Evolutionary conservation across 306 rosid genomes (phyloP).

Genomic region (Amphicarpaea edgeworthii): DNA sequence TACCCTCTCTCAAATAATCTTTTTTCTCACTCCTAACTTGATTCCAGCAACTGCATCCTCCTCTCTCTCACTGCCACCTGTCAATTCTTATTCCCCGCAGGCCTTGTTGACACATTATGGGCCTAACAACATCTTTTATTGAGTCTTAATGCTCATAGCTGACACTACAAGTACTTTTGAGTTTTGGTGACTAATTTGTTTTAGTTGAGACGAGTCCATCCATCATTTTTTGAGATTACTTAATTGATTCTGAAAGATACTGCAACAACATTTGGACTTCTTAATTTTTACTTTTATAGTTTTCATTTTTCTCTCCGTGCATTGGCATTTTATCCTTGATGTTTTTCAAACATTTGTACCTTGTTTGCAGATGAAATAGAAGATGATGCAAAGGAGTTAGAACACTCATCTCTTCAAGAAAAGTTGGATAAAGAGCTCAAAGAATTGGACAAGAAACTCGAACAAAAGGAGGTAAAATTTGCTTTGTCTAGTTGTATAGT

Average conservation of each 20-base stretch:
- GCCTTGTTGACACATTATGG: not conserved
- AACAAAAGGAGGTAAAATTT: conserved; percentile 86
- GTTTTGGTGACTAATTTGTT: conserved; percentile 16
- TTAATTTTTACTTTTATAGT: not conserved
- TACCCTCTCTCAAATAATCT: not conserved
- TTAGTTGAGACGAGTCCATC: conserved; percentile 36
- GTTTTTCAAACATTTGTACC: conserved; percentile 4
- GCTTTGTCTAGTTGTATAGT: conserved; percentile 5
- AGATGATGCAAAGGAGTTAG: conserved; percentile 84
- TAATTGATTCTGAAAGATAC: conserved; percentile 22
- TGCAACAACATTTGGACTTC: conserved; percentile 14
- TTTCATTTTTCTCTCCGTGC: conserved; percentile 20
- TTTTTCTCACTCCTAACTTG: not conserved
- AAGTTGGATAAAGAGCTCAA: conserved; percentile 83
- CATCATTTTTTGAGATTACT: conserved; percentile 4
- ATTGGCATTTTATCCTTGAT: conserved; percentile 11
- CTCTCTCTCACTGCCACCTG: not conserved
- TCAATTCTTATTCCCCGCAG: not conserved
- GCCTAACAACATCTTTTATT: conserved; percentile 2
- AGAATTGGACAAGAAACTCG: conserved; percentile 87
- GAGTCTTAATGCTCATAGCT: conserved; percentile 9
- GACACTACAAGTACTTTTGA: not conserved
- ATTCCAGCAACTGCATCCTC: not conserved
- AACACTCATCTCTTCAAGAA: conserved; percentile 91
- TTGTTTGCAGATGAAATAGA: conserved; percentile 65